phyloP scores from a whole-genome alignment of 495 filamentous ascomycete genomes.

The Rhypophila decipiens region DNA sequence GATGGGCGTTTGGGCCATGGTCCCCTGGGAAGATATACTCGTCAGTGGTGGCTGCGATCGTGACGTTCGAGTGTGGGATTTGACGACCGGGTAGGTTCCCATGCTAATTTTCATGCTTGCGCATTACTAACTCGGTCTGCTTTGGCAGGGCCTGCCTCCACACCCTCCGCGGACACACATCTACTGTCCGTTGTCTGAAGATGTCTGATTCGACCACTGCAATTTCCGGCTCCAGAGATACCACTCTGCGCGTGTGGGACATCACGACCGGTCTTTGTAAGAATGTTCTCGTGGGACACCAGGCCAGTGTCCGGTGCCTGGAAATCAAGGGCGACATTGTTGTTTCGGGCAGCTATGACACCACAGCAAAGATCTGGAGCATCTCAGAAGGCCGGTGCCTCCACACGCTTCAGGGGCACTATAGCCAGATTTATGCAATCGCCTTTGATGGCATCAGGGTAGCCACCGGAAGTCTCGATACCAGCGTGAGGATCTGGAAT shows the following conservation, averaged over 20 bases:
- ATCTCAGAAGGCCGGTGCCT: slow-evolving; percentile 89
- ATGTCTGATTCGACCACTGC: slow-evolving; percentile 92
- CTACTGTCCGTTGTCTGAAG: slow-evolving; percentile 92
- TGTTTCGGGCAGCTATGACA: slow-evolving; percentile 95
- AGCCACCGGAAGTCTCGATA: slow-evolving; percentile 95
- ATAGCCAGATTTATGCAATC: slow-evolving; percentile 98
- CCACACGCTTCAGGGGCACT: slow-evolving; percentile 86
- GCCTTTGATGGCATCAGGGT: slow-evolving; percentile 90
- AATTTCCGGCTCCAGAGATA: slow-evolving; percentile 93
- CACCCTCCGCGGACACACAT: slow-evolving; percentile 87
- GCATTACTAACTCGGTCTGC: too few relatives aligned
- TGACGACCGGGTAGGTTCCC: slow-evolving; percentile 79
- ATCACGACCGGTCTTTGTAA: slow-evolving; percentile 77
- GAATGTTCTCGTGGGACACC: slow-evolving; percentile 90
- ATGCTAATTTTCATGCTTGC: too few relatives aligned
- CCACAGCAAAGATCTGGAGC: slow-evolving; percentile 94
- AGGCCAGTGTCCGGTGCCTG: slow-evolving; percentile 91
- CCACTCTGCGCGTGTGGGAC: slow-evolving; percentile 93
- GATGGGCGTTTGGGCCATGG: slow-evolving; percentile 99
- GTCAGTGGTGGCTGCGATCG: slow-evolving; percentile 96
- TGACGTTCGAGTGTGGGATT: slow-evolving; percentile 96
- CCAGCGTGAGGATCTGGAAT: slow-evolving; percentile 96
- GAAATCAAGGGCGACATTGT: slow-evolving; percentile 94
- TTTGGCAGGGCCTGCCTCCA: slow-evolving; percentile 61
- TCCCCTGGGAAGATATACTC: slow-evolving; percentile 91